A percentile compares a stretch with the other conserved stretches of the same genome.
phyloP scores from a whole-genome alignment of 352 stramenopile genomes.

The Globisporangium middletonii region DNA sequence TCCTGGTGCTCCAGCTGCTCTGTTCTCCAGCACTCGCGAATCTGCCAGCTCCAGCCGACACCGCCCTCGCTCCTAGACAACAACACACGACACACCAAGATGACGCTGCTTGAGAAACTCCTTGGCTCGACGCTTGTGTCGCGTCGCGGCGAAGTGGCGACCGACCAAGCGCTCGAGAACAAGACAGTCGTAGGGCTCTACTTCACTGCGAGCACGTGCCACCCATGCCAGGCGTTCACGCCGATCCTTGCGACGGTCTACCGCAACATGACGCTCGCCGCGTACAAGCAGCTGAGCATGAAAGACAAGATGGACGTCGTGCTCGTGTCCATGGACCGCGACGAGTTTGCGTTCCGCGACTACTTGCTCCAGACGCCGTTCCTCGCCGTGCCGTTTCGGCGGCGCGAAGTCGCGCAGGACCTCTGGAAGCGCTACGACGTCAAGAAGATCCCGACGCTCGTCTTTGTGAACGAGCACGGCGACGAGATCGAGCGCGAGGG shows the following conservation, averaged over 20 bases:
- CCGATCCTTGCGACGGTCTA: slow-evolving; percentile 55
- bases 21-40: slow-evolving; percentile 5
- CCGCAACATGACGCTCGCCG: slow-evolving; percentile 55
- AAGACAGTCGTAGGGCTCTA: slow-evolving; percentile 59
- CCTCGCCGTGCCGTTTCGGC: slow-evolving; percentile 46
- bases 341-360: slow-evolving; percentile 48
- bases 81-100: slow-evolving; percentile 3
- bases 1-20: too few species aligned
- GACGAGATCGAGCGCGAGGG: slow-evolving; percentile 57
- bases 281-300: slow-evolving; percentile 51
- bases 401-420: slow-evolving; percentile 42
- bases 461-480: slow-evolving; percentile 59
- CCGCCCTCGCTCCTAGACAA: background rate
- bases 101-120: slow-evolving; percentile 55
- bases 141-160: slow-evolving; percentile 40
- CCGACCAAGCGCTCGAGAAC: slow-evolving; percentile 38
- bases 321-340: slow-evolving; percentile 53
- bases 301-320: slow-evolving; percentile 56
- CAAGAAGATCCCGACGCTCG: slow-evolving; percentile 61
- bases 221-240: slow-evolving; percentile 56
- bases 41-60: slow-evolving; percentile 1
- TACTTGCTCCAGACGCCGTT: slow-evolving; percentile 54
- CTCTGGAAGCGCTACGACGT: slow-evolving; percentile 65
- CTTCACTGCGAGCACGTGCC: slow-evolving; percentile 59
- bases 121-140: slow-evolving; percentile 45